Conservation (phyloP, 805 yeast species). For the Millerozyma miso region DNA sequence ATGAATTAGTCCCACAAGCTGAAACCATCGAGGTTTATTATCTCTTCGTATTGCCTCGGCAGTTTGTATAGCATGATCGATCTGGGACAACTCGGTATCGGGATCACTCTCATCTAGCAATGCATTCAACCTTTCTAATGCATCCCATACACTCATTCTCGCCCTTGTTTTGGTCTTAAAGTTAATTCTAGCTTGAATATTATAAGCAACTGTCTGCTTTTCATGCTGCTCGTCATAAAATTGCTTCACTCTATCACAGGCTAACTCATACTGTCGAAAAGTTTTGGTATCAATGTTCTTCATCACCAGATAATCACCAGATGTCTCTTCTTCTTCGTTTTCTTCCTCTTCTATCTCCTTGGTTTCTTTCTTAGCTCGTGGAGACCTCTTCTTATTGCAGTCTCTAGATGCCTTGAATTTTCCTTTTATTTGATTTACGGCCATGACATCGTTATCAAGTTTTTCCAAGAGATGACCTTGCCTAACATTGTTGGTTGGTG, state of each 20-base stretch:
- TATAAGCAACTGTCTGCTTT: conserved; percentile 68
- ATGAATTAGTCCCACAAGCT: conserved; percentile 66
- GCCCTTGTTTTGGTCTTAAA: conserved; percentile 67
- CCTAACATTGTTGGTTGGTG: neutral
- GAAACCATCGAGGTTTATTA: conserved; percentile 72
- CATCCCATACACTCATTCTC: conserved; percentile 70
- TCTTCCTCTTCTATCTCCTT: neutral
- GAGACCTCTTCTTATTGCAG: neutral
- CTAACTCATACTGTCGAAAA: conserved; percentile 64
- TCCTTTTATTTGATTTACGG: conserved; percentile 20
- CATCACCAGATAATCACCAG: conserved; percentile 23
- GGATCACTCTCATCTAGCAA: conserved; percentile 71
- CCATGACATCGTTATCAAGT: conserved; percentile 23
- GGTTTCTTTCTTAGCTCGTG: neutral
- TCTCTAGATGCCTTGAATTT: conserved; percentile 5
- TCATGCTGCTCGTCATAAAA: conserved; percentile 68
- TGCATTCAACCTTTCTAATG: conserved; percentile 55
- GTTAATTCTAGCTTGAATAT: conserved; percentile 65
- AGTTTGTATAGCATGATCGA: conserved; percentile 71
- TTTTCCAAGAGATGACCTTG: conserved; percentile 17
- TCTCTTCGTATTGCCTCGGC: conserved; percentile 71
- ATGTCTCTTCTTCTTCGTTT: conserved; percentile 16
- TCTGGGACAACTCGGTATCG: conserved; percentile 69
- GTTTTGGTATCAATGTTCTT: conserved; percentile 34
- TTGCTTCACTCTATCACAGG: conserved; percentile 61